phyloP scores from a whole-genome alignment of 192 early-diverging fungal genomes.

The Cladochytrium replicatum region DNA sequence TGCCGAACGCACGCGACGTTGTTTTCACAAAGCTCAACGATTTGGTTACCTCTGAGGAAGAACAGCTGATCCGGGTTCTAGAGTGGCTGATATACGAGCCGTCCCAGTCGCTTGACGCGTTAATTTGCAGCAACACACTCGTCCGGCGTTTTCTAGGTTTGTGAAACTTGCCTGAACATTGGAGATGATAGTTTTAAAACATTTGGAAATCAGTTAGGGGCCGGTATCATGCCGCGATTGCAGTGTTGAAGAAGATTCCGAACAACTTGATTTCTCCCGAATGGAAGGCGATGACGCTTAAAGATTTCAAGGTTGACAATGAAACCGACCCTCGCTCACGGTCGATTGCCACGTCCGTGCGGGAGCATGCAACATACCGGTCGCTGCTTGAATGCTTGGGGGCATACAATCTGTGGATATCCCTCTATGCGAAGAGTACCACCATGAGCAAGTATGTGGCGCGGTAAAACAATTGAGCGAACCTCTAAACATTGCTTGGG shows the following conservation, averaged over 20 bases:
- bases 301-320: not conserved
- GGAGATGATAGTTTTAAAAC: not conserved
- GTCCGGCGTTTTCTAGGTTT: constrained; percentile 39
- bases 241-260: constrained; percentile 36
- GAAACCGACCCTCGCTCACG: not conserved
- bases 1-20: not conserved
- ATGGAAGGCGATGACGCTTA: constrained; percentile 29
- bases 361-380: no score
- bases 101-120: constrained; percentile 31
- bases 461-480: no score
- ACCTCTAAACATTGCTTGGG: no score
- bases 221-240: constrained; percentile 33
- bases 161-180: no score
- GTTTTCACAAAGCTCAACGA: constrained; percentile 2
- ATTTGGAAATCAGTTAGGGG: constrained; percentile 15
- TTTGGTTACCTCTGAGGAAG: constrained; percentile 7
- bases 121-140: constrained; percentile 35
- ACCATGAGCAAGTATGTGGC: no score
- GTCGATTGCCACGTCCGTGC: no score
- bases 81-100: constrained; percentile 44
- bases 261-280: no score
- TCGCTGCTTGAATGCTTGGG: no score
- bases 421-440: no score
- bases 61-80: constrained; percentile 40
- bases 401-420: no score